Conservation (phyloP, 345 rosid genomes). For the Schrenkiella parvula region DNA sequence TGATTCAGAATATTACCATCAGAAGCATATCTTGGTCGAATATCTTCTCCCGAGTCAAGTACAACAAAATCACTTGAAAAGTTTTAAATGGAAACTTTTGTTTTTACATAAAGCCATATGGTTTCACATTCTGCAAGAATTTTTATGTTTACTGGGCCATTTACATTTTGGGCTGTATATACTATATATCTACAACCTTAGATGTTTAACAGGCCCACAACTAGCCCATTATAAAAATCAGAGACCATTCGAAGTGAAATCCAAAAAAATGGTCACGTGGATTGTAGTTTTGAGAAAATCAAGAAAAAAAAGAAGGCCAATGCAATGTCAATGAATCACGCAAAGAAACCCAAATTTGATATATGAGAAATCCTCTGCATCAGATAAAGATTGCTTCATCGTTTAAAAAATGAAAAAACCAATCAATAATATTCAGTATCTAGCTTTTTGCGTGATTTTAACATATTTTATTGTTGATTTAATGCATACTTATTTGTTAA, state of each 20-base stretch:
- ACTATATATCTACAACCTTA: neutral
- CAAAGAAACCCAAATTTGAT: slow-evolving; percentile 18
- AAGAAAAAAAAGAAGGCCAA: neutral
- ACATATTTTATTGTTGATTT: neutral
- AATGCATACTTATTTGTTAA: neutral
- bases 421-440: neutral
- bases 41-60: no score
- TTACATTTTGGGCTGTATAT: neutral
- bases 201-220: neutral
- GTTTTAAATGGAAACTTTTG: no score
- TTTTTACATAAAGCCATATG: no score
- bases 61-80: no score
- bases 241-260: neutral
- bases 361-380: neutral
- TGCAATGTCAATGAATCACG: slow-evolving; percentile 3
- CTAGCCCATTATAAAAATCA: neutral
- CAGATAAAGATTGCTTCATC: slow-evolving; percentile 23
- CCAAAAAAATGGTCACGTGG: no score
- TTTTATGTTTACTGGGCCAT: neutral
- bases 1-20: no score
- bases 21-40: no score
- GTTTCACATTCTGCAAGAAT: no score
- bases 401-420: neutral
- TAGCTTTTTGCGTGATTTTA: neutral
- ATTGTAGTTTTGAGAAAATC: neutral